phyloP scores from a whole-genome alignment of 176 grass and related monocot genomes.

The Rhynchospora tenuis region DNA sequence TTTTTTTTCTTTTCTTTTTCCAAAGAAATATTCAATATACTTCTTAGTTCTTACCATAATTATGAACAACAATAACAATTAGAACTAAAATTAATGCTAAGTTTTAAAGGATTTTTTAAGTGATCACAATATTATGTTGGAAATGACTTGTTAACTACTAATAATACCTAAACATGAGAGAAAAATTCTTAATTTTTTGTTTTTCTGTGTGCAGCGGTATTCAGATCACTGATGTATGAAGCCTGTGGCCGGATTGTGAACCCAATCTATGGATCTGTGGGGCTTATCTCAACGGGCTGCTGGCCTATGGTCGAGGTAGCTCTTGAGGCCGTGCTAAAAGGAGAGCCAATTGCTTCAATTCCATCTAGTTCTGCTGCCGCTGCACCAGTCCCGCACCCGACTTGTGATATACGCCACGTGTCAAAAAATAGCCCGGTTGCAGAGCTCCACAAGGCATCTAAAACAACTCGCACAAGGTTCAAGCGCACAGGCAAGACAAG shows the following conservation, averaged over 20 bases:
- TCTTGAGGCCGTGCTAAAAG: slow-evolving; percentile 46
- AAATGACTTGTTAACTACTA: no score
- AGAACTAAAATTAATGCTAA: neutral
- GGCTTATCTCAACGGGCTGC: slow-evolving; percentile 48
- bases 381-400: slow-evolving; percentile 9
- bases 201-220: slow-evolving; percentile 32
- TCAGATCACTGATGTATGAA: slow-evolving; percentile 56
- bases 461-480: neutral
- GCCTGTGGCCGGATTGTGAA: slow-evolving; percentile 54
- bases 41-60: neutral
- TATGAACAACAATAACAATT: neutral
- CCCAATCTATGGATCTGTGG: slow-evolving; percentile 54
- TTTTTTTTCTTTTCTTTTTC: neutral
- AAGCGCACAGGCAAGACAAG: slow-evolving; percentile 2
- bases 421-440: neutral
- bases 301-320: slow-evolving; percentile 48
- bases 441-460: slow-evolving; percentile 23
- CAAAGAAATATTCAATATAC: neutral
- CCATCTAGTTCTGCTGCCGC: slow-evolving; percentile 13
- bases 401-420: slow-evolving; percentile 54
- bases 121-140: no score
- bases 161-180: no score
- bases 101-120: no score
- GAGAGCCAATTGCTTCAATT: slow-evolving; percentile 29
- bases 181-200: neutral